Evolutionary conservation across 257 asterid species (phyloP).

Genomic region (Linaria vulgaris): DNA sequence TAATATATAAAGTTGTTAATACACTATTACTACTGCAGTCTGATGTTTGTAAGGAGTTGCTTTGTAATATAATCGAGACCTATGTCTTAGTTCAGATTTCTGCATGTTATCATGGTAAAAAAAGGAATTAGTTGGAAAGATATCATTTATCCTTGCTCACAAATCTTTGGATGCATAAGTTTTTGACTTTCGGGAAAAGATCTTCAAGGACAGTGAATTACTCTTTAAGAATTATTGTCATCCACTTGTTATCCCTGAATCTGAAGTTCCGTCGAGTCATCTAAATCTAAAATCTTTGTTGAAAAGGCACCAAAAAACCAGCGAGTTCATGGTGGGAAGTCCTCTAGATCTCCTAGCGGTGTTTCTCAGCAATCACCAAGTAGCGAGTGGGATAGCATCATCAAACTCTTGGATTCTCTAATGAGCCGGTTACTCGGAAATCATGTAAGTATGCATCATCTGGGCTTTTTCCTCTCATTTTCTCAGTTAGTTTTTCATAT

Average conservation of each 20-base stretch:
- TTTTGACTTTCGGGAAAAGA: background rate
- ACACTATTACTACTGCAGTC: background rate
- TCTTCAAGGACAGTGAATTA: conserved; percentile 3
- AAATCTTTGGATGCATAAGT: conserved; percentile 1
- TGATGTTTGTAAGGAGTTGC: background rate
- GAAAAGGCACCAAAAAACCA: conserved; percentile 86
- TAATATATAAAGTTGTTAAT: conserved; percentile 4
- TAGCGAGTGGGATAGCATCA: conserved; percentile 93
- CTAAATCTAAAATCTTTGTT: conserved; percentile 13
- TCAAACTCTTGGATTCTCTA: conserved; percentile 84
- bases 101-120: conserved; percentile 2
- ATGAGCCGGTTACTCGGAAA: conserved; percentile 73
- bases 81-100: background rate
- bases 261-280: background rate
- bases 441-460: conserved; percentile 46
- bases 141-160: background rate
- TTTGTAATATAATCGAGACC: conserved; percentile 10
- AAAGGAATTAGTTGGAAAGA: background rate
- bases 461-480: background rate
- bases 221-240: background rate
- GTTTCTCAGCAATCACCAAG: conserved; percentile 72
- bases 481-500: conserved; percentile 7
- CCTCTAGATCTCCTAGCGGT: conserved; percentile 81
- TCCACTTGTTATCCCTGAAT: background rate
- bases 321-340: conserved; percentile 97